Conservation (phyloP, 768 basidiomycete species). For the Termitomyces sp. region DNA sequence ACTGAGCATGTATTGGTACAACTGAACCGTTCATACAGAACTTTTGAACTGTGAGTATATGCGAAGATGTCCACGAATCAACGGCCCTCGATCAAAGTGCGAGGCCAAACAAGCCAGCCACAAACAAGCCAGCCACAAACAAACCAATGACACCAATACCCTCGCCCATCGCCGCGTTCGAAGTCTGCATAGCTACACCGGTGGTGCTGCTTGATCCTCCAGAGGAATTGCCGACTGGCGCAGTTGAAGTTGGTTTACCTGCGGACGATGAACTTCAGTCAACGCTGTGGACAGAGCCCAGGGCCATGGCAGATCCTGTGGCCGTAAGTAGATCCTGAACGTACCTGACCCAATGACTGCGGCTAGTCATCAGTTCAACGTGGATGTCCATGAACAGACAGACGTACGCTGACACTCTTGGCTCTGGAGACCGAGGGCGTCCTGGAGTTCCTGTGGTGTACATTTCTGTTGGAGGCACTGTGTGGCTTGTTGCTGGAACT, state of each 20-base stretch:
- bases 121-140: slow-evolving; percentile 3
- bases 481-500: slow-evolving; percentile 17
- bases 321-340: too few relatives aligned
- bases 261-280: background rate
- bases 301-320: background rate
- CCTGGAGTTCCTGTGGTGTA: background rate
- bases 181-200: background rate
- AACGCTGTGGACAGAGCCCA: background rate
- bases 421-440: slow-evolving; percentile 11
- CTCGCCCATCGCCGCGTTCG: slow-evolving; percentile 3
- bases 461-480: slow-evolving; percentile 13
- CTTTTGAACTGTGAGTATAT: background rate
- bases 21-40: background rate
- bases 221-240: background rate
- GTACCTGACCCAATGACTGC: background rate
- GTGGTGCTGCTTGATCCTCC: background rate
- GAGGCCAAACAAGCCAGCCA: slow-evolving; percentile 5
- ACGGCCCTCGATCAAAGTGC: background rate
- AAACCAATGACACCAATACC: background rate
- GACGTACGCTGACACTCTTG: slow-evolving; percentile 9
- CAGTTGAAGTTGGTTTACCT: background rate
- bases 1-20: background rate
- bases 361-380: background rate
- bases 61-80: background rate
- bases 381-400: background rate